Evolutionary conservation across 331 rosid genomes (phyloP).

Genomic region (Malus hybrid): DNA sequence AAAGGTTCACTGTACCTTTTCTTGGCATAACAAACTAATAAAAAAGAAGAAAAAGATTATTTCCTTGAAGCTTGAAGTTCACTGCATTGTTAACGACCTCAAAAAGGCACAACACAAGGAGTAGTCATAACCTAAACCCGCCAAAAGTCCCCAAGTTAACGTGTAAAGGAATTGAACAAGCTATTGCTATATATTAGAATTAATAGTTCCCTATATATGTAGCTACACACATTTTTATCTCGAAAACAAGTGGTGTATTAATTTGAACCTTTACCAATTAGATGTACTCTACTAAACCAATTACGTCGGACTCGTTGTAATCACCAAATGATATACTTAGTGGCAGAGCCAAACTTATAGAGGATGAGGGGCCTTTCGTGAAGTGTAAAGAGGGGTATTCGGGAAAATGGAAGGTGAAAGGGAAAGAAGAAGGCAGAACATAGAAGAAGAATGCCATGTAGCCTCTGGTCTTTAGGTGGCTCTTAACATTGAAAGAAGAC

Average conservation of each 20-base stretch:
- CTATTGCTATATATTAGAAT: neutral
- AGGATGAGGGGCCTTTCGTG: neutral
- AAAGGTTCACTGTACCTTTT: conserved; percentile 8
- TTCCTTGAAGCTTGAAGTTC: neutral
- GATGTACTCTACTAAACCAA: neutral
- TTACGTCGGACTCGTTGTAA: neutral
- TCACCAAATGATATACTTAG: neutral
- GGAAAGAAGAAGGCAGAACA: too few species aligned
- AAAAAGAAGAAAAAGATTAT: neutral
- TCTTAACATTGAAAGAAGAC: neutral
- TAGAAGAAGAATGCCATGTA: neutral
- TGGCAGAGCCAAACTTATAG: neutral
- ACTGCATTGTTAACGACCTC: conserved; percentile 10
- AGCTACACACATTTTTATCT: too few species aligned
- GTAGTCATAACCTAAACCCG: neutral
- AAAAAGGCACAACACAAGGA: neutral
- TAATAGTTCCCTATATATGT: too few species aligned
- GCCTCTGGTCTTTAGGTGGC: neutral
- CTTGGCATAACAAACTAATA: neutral
- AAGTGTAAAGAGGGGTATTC: neutral
- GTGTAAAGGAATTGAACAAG: neutral
- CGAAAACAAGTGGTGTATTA: neutral
- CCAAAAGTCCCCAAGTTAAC: neutral
- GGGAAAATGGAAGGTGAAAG: too few species aligned
- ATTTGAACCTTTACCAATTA: neutral